These are phyloP conservation scores for Austroboletus novae-zelandiae DNA, from an alignment of 1,284 basidiomycete species.

Conservation along the genomic window DNA sequence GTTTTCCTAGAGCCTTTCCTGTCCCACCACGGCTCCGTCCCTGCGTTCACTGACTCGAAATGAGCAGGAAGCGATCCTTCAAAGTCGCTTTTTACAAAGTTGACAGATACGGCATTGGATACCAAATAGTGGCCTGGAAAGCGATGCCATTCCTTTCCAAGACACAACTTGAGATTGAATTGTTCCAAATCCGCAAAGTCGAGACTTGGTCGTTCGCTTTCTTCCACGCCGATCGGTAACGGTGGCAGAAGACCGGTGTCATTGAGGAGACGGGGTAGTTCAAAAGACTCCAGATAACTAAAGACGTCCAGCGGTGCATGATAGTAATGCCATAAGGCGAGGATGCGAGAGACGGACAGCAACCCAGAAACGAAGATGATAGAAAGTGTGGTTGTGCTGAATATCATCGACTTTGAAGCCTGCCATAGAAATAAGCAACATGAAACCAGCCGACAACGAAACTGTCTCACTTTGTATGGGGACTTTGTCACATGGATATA, in stretches of 20 bases:
- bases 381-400: slow-evolving; percentile 73
- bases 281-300: slow-evolving; percentile 71
- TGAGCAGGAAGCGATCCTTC: slow-evolving; percentile 87
- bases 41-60: slow-evolving; percentile 43
- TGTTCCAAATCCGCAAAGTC: slow-evolving; percentile 69
- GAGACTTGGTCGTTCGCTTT: slow-evolving; percentile 58
- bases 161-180: slow-evolving; percentile 82
- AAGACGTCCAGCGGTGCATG: slow-evolving; percentile 83
- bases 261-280: slow-evolving; percentile 81
- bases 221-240: slow-evolving; percentile 38
- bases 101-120: slow-evolving; percentile 77
- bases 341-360: slow-evolving; percentile 76
- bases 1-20: slow-evolving; percentile 65
- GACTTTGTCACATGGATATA: slow-evolving; percentile 78
- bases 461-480: slow-evolving; percentile 67
- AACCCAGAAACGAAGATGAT: slow-evolving; percentile 64
- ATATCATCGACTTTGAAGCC: slow-evolving; percentile 77
- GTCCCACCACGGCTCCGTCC: slow-evolving; percentile 53
- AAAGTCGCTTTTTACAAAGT: slow-evolving; percentile 90
- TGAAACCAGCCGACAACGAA: slow-evolving; percentile 1
- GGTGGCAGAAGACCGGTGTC: slow-evolving; percentile 61
- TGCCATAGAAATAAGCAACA: slow-evolving; percentile 32
- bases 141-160: slow-evolving; percentile 95
- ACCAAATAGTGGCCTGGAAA: slow-evolving; percentile 92
- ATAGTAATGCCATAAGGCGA: slow-evolving; percentile 87